Percentiles rank a stretch among this genome's conserved stretches.
Evolutionary conservation across 2,329 filamentous ascomycete species (phyloP).

Genomic region (Helotiales sp.): DNA sequence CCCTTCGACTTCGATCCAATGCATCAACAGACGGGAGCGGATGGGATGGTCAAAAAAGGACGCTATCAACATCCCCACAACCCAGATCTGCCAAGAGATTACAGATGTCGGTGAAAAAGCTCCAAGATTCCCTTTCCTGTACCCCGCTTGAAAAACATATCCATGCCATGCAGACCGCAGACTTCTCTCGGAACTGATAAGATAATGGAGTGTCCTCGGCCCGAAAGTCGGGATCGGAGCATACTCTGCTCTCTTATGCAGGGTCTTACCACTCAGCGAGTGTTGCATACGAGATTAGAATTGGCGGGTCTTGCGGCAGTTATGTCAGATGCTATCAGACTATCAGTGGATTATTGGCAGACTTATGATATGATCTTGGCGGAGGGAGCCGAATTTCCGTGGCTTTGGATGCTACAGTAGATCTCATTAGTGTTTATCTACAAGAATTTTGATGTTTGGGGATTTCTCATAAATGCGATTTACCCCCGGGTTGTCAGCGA

Average conservation of each 20-base stretch:
- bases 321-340: neutral
- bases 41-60: neutral
- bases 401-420: neutral
- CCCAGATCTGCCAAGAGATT: conserved; percentile 2
- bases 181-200: conserved; percentile 4
- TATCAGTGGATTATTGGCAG: neutral
- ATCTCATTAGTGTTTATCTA: too few species aligned
- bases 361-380: neutral
- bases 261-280: neutral
- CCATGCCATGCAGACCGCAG: neutral
- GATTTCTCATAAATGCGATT: too few species aligned
- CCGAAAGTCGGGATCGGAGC: neutral
- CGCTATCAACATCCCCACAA: neutral
- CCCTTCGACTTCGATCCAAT: neutral
- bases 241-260: neutral
- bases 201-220: neutral
- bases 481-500: too few species aligned
- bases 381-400: neutral
- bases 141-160: neutral
- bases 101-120: neutral
- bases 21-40: too few species aligned
- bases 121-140: neutral
- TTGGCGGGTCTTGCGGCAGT: neutral
- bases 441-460: too few species aligned
- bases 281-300: neutral